Evolutionary conservation across 352 stramenopile genomes (phyloP).

Genomic region (Phytophthora vignae): DNA sequence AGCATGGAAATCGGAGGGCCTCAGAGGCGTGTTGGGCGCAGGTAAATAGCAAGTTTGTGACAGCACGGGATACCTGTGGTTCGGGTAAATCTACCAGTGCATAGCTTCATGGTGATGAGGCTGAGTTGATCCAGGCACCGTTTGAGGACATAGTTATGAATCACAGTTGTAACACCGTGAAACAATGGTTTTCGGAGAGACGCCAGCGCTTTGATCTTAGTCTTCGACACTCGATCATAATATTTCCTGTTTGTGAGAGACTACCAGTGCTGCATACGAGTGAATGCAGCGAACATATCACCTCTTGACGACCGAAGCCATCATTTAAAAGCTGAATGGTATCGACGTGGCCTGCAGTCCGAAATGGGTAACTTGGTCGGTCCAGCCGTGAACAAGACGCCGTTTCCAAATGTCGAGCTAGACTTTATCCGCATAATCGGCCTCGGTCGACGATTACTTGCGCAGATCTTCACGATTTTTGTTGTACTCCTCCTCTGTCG

Average conservation of each 20-base stretch:
- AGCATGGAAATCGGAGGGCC: constrained; percentile 11
- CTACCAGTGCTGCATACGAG: constrained; percentile 27
- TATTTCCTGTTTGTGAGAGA: background rate
- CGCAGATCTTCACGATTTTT: no score
- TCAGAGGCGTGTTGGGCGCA: background rate
- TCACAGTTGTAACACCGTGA: background rate
- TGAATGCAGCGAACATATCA: constrained; percentile 17
- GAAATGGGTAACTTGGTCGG: no score
- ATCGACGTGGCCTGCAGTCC: background rate
- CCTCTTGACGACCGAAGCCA: constrained; percentile 14
- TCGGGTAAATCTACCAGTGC: background rate
- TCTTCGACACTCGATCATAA: background rate
- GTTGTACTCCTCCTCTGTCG: constrained; percentile 14
- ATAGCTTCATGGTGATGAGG: background rate
- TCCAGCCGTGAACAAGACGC: no score
- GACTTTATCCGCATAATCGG: no score
- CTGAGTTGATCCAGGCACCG: background rate
- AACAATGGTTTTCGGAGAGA: background rate
- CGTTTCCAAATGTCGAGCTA: no score
- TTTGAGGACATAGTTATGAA: background rate
- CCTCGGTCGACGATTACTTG: no score
- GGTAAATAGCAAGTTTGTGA: background rate
- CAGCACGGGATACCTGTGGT: constrained; percentile 6
- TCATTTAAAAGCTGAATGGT: constrained; percentile 19
- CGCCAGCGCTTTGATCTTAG: background rate